Base-by-base conservation (phyloP, 768 basidiomycete species). In the Leccinum uliginosum region DNA sequence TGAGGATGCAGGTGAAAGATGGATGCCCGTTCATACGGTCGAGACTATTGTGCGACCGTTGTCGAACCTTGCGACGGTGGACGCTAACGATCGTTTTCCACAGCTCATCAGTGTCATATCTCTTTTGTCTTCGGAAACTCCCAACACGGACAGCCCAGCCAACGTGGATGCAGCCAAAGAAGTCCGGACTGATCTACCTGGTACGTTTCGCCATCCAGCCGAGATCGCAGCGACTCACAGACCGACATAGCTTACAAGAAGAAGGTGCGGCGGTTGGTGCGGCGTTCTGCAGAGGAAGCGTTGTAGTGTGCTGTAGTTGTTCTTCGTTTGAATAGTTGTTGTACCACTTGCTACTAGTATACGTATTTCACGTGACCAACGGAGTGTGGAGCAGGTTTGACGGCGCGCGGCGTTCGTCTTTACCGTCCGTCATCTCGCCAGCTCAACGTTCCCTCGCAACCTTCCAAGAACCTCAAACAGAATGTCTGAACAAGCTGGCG, bases 61-160 rank as follows among this genome's bases (percentile, higher is more conserved):
- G 2, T 34, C 27, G 21, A 29, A 58, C 48, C 17, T 15, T 4
- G n/a, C 10, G 7, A 23, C 23, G 2, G 29, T 19, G 9, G 14
- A 15, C 3, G 27, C 55, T 60, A 35, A 67, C 23, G 24, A 12
- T 34, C 26, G 6, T 52, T 44, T n/a, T 11, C 51, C 50, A 15
- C 64, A 99, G 96, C 87, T 98, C 59, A 73, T 99, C 67, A 95
- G 92, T 66, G 96, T 98, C 61, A 98, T 98, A 62, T 98, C 95
- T 14, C 83, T 99, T 7, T 76, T 99, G 43, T 97, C 94, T 15
- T 91, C 92, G 54, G 91, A 98, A 67, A 84, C 79, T 35, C 95
- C 95, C 19, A 93, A 93, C 73, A 79, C 87, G 59, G 92, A 94
- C 73, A 95, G 93, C 60, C 95, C 95, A 3, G 95, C 95, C 5